Base-by-base conservation (phyloP, 2,329 filamentous ascomycete species). In the Monosporascus sp. region DNA sequence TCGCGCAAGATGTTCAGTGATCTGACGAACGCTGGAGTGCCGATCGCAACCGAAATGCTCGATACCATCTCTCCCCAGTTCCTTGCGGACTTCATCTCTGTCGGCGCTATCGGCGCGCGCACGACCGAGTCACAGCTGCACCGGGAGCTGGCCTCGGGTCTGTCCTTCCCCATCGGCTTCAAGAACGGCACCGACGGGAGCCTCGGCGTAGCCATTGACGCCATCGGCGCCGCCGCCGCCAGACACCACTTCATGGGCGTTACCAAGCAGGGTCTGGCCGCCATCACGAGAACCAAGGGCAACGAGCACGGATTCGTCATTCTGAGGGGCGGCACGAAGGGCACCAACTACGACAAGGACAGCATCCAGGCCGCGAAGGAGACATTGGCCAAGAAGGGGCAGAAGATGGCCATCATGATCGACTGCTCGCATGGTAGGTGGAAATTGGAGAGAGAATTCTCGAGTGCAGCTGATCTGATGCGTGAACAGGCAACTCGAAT, bases 271-370 rank as follows among this genome's bases (percentile, higher is more conserved):
- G 94, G 94, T 56, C 80, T 97, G 57, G 94, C 93, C 46, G 92
- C 94, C 57, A 97, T 99, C 64, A 96, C 92, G 49, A 86, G 90
- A 72, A 99, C 94, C 17, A 84, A 82, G 53, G 94, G 94, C 52
- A 99, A 99, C 72, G 89, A 96, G 75, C 91, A 99, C 74, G 95
- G 94, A 68, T 99, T 99, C 69, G 90, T 97, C 50, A 97, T 99
- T 67, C 80, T 99, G 56, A 85, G 94, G 57, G 94, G 94, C 60
- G 94, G 94, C 59, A 93, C 84, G 66, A 90, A 85, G 73, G 94
- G 94, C 14, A 91, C 94, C 62, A 99, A 99, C 79, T 99, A 86
- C 72, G 92, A 97, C 77, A 85, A 85, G 66, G 87, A 89, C 64
- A 95, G 81, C 69, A 88, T 99, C 63, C 83, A 87, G 70, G 79